phyloP scores from a whole-genome alignment of 768 basidiomycete genomes.

The Lyophyllum decastes region DNA sequence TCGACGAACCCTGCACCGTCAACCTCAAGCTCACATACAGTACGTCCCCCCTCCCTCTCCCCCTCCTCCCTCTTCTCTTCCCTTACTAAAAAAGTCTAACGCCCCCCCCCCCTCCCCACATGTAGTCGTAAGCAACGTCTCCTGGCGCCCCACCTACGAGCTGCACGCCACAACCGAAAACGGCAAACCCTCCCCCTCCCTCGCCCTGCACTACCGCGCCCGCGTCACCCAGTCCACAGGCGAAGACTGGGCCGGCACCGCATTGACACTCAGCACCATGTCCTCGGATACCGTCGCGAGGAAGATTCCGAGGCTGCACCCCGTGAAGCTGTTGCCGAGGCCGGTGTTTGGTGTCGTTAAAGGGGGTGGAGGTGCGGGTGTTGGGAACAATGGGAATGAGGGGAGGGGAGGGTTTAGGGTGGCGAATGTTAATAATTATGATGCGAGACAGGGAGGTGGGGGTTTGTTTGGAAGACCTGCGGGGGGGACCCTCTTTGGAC shows the following conservation, averaged over 20 bases:
- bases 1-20: conserved; percentile 35
- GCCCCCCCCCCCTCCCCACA: no score
- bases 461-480: no score
- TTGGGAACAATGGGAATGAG: no score
- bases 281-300: conserved; percentile 33
- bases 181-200: conserved; percentile 43
- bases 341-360: background rate
- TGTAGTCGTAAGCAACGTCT: conserved; percentile 51
- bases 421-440: no score
- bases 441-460: no score
- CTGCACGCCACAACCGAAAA: conserved; percentile 51
- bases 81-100: no score
- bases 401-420: no score
- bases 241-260: conserved; percentile 57
- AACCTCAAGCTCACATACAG: conserved; percentile 56
- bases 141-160: conserved; percentile 60
- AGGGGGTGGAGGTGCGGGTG: no score
- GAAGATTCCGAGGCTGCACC: conserved; percentile 33
- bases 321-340: conserved; percentile 30
- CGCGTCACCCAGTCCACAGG: conserved; percentile 55
- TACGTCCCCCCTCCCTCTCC: conserved; percentile 24
- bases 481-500: background rate
- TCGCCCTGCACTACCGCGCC: conserved; percentile 57
- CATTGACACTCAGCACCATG: conserved; percentile 55
- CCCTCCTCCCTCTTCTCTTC: background rate